Base-by-base conservation (phyloP, 163 green algal species). In the Trebouxia gelatinosa region DNA sequence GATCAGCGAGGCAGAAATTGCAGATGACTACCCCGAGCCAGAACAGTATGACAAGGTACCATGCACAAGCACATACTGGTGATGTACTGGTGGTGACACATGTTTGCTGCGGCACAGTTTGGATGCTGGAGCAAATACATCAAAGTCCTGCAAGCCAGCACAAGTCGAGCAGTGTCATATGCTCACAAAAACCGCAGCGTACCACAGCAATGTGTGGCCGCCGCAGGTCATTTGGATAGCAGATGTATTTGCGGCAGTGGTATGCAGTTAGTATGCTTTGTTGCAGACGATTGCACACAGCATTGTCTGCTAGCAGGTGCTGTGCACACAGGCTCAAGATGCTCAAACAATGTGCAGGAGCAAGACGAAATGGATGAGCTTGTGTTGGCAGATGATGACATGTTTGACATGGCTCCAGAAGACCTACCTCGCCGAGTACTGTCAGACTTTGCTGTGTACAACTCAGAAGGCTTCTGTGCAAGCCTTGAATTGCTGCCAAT, bases 401-500 rank as follows among this genome's bases (percentile, higher is more conserved):
- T 83, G 32, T 70, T 85, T 35, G 81, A 87, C 13, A 35, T 92
- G 64, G 85, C 94, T 65, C 90, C 93, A 6, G 91, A 96, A 66
- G 77, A 89, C 38, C 88, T 97, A 65, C 93, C 92, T 26, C 81
- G 86, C 26, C 81, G 87, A 46, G 78, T 94, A 31, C 86, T 98
- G 32, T 85, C 90, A 59, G 84, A 97, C 83, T 98, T 97, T 82
- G 82, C 87, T 23, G 84, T 98, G 74, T 98, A 98, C 88, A 96
- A 98, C 77, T 77, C 87, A 3, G 95, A 98, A 85, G 93, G 93
- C 40, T 89, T 97, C 64, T 85, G 92, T 35, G 62, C 86, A 28
- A 87, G 83, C 35, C 87, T 98, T 46, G 95, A 98, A 88, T 84
- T 98, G 83, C 86, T 98, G 74, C 95, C 95, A 59, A 94, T 97